Base-by-base conservation (phyloP, 495 filamentous ascomycete genomes). In the Penicillium bialowiezense region DNA sequence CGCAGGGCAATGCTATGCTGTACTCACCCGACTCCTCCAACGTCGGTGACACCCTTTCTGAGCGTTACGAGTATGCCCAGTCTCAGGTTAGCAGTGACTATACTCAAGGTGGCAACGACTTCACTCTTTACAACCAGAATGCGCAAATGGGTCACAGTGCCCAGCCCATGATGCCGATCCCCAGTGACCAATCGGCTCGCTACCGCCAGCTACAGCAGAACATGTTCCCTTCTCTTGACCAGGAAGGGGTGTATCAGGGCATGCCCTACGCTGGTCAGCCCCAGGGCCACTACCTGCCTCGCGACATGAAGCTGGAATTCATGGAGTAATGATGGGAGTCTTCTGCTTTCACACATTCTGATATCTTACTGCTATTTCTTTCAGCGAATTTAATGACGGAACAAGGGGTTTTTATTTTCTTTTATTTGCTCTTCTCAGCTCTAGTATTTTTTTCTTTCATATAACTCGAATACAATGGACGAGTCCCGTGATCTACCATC, bases 1-100 rank as follows among this genome's bases (percentile, higher is more conserved):
- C 78, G 1, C 84, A 87, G 53, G 81, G 76, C 15, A 81, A 84
- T 40, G 58, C 78, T 9, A 81, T 85, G 75, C 74, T 88, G 36
- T 85, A 76, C 61, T 84, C 83, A 0, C 84, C 84, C 3, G 69
- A 77, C 39, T 76, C 79, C 1, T 55, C 44, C 32, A 18, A 47
- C 3, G 50, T 62, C 2, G 71, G 71, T 14, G 67, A 69, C 35
- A 61, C 61, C 9, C 15, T 56, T 12, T 41, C 43, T 36, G 72
- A 72, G 8, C 75, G 74, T 41, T 79, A 79, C 42, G 77, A 80
- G 20, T 68, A 72, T 8, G 59, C 60, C 31, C 52, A 56, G 28
- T 54, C 51, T 7, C 64, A 69, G 26, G 56, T 64, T n/a, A 62
- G 62, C 20, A 32, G 29, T 13, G 26, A 13, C 45, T 39, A 26